Evolutionary conservation across 208 protist genomes (phyloP).

Genomic region (Plasmodiophora brassicae): DNA sequence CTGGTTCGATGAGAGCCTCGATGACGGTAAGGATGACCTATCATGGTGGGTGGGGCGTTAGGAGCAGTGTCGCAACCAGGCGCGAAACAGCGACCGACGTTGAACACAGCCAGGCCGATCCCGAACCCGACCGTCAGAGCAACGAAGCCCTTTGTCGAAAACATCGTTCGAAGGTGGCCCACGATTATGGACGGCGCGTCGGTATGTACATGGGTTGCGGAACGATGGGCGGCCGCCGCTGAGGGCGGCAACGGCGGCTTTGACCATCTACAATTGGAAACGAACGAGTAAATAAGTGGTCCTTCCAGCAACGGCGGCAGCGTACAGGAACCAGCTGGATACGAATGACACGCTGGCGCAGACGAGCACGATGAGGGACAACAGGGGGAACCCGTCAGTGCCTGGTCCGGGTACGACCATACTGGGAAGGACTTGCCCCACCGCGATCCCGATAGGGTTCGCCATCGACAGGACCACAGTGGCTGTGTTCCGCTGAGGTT

Average conservation of each 20-base stretch:
- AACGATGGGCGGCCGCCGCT: not conserved
- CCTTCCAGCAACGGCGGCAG: no score
- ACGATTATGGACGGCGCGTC: not conserved
- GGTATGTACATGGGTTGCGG: not conserved
- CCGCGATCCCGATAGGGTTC: not conserved
- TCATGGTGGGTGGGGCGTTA: no score
- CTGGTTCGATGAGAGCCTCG: not conserved
- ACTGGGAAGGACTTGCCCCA: not conserved
- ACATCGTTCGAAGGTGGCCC: not conserved
- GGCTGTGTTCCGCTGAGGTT: not conserved
- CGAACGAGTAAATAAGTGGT: no score
- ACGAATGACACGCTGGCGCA: not conserved
- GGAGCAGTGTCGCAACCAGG: no score
- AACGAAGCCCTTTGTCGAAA: not conserved
- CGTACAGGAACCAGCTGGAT: not conserved
- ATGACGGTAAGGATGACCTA: not conserved
- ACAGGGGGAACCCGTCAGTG: not conserved
- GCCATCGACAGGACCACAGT: not conserved
- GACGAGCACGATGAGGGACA: not conserved
- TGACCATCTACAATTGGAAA: no score
- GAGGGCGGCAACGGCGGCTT: no score
- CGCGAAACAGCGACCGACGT: no score
- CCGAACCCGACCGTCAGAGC: not conserved
- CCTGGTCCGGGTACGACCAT: not conserved
- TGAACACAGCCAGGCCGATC: not conserved